phyloP scores from a whole-genome alignment of 495 filamentous ascomycete species.

The Pyronema domesticum region DNA sequence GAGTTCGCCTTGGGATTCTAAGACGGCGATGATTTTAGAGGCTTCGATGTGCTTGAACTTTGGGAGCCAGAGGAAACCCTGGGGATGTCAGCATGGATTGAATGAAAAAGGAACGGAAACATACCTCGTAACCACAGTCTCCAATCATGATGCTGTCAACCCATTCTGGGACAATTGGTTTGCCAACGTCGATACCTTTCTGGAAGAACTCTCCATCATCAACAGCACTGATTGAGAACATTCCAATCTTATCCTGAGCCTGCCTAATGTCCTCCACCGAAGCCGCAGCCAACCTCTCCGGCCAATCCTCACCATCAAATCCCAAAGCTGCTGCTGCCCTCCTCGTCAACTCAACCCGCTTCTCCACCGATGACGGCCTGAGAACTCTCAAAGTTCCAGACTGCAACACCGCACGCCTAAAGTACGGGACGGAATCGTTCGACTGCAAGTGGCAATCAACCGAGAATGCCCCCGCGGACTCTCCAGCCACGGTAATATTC shows the following conservation, averaged over 20 bases:
- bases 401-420: neutral
- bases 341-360: neutral
- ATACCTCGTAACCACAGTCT: slow-evolving; percentile 1
- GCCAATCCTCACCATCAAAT: neutral
- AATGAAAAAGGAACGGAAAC: neutral
- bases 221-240: neutral
- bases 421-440: neutral
- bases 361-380: neutral
- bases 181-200: neutral
- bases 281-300: neutral
- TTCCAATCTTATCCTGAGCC: neutral
- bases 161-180: neutral
- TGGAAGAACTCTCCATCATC: neutral
- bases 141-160: neutral
- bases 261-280: neutral
- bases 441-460: slow-evolving; percentile 1
- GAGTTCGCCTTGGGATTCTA: neutral
- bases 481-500: slow-evolving; percentile 39
- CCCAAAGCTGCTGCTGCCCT: neutral
- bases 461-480: slow-evolving; percentile 32
- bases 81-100: neutral
- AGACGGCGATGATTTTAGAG: neutral
- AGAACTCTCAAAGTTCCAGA: neutral
- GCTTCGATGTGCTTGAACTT: neutral
- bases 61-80: neutral